Evolutionary conservation across 163 green algal genomes (phyloP).

Genomic region (Prototheca cutis): DNA sequence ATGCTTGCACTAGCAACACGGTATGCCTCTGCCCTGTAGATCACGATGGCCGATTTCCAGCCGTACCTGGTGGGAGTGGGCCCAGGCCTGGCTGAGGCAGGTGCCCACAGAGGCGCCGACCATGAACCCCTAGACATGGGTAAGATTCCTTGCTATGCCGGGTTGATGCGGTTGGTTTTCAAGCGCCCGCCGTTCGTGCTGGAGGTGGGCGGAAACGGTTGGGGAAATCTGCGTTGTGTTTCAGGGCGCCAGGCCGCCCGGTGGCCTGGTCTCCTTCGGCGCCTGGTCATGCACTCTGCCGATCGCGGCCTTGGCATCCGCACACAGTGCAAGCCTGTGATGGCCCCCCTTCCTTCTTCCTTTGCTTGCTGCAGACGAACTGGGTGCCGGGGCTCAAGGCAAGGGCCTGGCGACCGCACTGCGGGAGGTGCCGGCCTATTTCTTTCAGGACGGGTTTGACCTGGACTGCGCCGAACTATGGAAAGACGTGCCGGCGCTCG

Average conservation of each 20-base stretch:
- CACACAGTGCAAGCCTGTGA: too few species aligned
- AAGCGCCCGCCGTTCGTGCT: too few species aligned
- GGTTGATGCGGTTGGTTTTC: too few species aligned
- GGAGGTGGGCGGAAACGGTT: too few species aligned
- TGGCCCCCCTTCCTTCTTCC: not conserved
- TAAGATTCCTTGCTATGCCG: too few species aligned
- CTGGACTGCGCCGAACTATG: slow-evolving; percentile 26
- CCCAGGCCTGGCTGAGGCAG: not conserved
- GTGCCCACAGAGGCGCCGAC: too few species aligned
- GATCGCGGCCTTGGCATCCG: too few species aligned
- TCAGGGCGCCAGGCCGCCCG: too few species aligned
- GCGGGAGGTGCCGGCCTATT: slow-evolving; percentile 53
- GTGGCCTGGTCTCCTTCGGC: too few species aligned
- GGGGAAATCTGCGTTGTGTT: too few species aligned
- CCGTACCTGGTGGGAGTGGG: not conserved
- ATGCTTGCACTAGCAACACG: not conserved
- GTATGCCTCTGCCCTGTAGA: not conserved
- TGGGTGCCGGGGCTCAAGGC: slow-evolving; percentile 38
- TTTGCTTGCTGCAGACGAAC: slow-evolving; percentile 14
- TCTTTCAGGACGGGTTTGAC: slow-evolving; percentile 66
- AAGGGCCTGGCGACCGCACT: slow-evolving; percentile 57
- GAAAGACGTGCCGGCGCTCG: slow-evolving; percentile 12
- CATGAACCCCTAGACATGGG: too few species aligned
- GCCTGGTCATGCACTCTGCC: too few species aligned
- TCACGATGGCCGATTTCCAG: not conserved